Conservation (phyloP, 495 filamentous ascomycete genomes). For the Talaromyces thailandensis region DNA sequence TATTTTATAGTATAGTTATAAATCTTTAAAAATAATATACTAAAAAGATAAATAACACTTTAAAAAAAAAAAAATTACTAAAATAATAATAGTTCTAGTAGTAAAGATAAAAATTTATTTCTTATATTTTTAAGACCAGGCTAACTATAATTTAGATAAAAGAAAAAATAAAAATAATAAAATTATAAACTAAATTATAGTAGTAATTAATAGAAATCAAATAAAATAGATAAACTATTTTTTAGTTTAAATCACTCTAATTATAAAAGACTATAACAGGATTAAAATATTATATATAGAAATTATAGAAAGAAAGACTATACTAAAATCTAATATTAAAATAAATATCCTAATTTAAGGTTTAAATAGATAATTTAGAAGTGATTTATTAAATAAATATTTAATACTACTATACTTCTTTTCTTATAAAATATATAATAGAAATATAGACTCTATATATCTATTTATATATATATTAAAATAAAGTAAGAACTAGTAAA, state of each 20-base stretch:
- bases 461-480: too few species aligned
- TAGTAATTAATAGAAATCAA: background rate
- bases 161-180: background rate
- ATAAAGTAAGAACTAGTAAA: too few species aligned
- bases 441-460: background rate
- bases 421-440: background rate
- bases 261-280: background rate
- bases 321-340: background rate
- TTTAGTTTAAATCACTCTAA: background rate
- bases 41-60: background rate
- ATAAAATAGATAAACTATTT: background rate
- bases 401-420: background rate
- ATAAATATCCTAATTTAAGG: background rate
- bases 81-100: background rate
- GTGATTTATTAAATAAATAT: background rate
- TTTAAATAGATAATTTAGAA: background rate
- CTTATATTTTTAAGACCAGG: too few species aligned
- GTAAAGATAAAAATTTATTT: background rate
- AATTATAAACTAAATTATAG: background rate
- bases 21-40: background rate
- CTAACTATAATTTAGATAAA: too few species aligned
- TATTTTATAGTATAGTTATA: background rate
- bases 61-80: background rate
- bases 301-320: background rate
- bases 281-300: background rate